Evolutionary conservation across 371 early-diverging fungal genomes (phyloP), one percentile per base, ranked within the genome.

Genomic region (Rhizopus microsporus): DNA sequence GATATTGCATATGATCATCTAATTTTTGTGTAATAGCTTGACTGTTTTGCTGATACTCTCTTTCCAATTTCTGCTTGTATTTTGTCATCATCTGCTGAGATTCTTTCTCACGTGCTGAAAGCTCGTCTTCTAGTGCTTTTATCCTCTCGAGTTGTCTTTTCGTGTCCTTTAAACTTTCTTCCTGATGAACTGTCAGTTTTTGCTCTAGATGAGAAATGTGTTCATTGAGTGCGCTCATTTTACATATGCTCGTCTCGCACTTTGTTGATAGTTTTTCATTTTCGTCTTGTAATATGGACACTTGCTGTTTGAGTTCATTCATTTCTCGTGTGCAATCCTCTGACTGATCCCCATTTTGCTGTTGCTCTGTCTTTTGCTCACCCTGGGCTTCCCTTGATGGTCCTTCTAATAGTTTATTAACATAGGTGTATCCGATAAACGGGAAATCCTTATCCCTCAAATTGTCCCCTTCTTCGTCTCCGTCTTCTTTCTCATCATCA

Each of bases 391-490:
- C 16, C 12, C 9, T 46, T 9, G 37, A 39, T 6, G 42, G 34
- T 34, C 7, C 42, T 10, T 23, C n/a, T n/a, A 15, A 15, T 42
- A n/a, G 42, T 2, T n/a, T 46, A 7, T 51, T 16, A 13, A 51
- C 68, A 53, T 86, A 92, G 0, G 89, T 90, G 60, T 90, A 95
- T 0, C 96, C 96, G 34, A 95, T 83, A 60, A 94, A 95, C 0
- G 93, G 90, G 9, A 92, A 77, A 54, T 90, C 87, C 64, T 83
- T 81, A 35, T 90, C 90, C 38, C 59, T 74, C 56, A 61, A 63
- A 47, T 47, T 62, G 57, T 58, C 62, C 43, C 53, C 67, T 62
- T 69, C 29, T 61, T 73, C 34, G 61, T 72, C 44, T 55, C 65
- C 65, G 54, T 40, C 61, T 56, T 48, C 69, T 63, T 45, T 72